phyloP scores from a whole-genome alignment of 2,329 filamentous ascomycete species.

The Trichoderma asperellum region DNA sequence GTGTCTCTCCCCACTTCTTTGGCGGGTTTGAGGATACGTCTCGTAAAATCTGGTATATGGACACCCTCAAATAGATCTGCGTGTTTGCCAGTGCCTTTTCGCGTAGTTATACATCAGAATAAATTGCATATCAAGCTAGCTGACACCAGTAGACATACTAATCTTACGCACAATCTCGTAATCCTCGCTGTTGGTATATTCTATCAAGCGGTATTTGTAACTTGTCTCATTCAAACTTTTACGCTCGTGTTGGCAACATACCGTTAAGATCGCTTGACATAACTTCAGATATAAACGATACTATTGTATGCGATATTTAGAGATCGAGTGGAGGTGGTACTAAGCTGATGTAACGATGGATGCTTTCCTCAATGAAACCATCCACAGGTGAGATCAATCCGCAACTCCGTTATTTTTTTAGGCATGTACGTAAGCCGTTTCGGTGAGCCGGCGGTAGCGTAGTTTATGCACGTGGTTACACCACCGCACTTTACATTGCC shows the following conservation, averaged over 20 bases:
- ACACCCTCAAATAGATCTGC: conserved; percentile 99
- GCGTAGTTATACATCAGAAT: conserved; percentile 33
- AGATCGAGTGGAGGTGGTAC: not conserved
- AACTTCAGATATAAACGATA: not conserved
- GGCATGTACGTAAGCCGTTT: not conserved
- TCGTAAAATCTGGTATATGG: conserved; percentile 99
- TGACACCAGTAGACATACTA: conserved; percentile 57
- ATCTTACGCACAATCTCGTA: conserved; percentile 99
- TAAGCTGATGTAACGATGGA: not conserved
- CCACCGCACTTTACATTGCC: not conserved
- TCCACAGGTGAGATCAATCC: not conserved
- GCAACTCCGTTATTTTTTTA: not conserved
- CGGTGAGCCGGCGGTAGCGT: not conserved
- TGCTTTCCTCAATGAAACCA: not conserved
- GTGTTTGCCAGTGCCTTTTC: conserved; percentile 90
- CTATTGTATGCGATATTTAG: not conserved
- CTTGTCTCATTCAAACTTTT: not conserved
- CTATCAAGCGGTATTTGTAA: not conserved
- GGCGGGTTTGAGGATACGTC: conserved; percentile 99
- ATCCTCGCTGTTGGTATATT: conserved; percentile 64
- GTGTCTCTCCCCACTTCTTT: conserved; percentile 99
- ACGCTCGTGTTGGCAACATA: not conserved
- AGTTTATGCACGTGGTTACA: not conserved
- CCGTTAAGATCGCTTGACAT: not conserved
- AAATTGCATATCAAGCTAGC: conserved; percentile 20